These are phyloP conservation scores for Neurospora sp. DNA, from an alignment of 495 filamentous ascomycete genomes.

Conservation along the genomic window DNA sequence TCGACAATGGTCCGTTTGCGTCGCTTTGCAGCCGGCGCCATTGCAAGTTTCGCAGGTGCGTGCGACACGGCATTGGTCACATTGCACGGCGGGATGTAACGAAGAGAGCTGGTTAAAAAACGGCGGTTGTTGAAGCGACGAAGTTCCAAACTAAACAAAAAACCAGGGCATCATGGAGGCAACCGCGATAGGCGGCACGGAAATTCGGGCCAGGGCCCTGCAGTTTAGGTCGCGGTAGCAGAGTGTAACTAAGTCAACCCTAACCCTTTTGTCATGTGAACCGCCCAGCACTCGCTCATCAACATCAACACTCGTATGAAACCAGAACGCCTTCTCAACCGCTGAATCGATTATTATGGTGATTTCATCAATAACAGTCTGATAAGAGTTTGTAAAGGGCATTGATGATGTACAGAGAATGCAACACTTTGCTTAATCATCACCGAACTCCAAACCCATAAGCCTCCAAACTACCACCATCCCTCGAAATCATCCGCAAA, in stretches of 20 bases:
- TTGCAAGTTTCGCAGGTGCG: constrained; percentile 17
- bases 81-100: constrained; percentile 1
- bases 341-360: background rate
- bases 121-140: background rate
- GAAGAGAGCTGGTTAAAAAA: background rate
- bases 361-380: background rate
- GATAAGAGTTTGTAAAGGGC: too few relatives aligned
- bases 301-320: background rate
- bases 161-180: background rate
- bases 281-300: background rate
- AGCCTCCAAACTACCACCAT: constrained; percentile 48
- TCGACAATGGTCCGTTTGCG: constrained; percentile 36
- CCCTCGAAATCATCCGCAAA: constrained; percentile 70
- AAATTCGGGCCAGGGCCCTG: too few relatives aligned
- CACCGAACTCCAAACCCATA: background rate
- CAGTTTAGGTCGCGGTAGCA: too few relatives aligned
- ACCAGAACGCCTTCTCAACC: background rate
- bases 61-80: constrained; percentile 15
- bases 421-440: background rate
- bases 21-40: constrained; percentile 48
- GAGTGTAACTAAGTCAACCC: background rate
- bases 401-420: background rate
- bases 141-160: background rate
- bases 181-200: background rate
- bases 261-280: background rate